Conservation (phyloP, 2,329 filamentous ascomycete species). For the Trichoderma simmonsii region DNA sequence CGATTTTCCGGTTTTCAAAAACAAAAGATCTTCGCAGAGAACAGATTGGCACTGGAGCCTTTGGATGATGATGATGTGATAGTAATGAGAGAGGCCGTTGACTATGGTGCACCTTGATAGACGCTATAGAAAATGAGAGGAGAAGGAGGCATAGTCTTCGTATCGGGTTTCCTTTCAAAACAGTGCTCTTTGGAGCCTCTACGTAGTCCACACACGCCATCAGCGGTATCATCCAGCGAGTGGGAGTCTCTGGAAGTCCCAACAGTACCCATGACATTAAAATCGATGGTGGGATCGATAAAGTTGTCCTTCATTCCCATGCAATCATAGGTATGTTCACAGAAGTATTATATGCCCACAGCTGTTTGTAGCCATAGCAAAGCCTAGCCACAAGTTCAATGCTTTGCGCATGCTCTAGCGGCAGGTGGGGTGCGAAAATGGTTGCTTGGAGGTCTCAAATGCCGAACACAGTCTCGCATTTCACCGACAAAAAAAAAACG, state of each 20-base stretch:
- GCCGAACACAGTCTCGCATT: not conserved
- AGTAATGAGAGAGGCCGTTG: not conserved
- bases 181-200: not conserved
- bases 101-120: not conserved
- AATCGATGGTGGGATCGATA: not conserved
- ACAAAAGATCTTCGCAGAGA: not conserved
- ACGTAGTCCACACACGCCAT: not conserved
- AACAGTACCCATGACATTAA: not conserved
- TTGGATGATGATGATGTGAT: not conserved
- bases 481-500: not conserved
- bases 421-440: not conserved
- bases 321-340: not conserved
- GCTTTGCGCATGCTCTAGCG: not conserved
- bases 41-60: not conserved
- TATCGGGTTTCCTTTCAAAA: not conserved
- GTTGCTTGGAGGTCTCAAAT: not conserved
- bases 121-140: not conserved
- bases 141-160: not conserved
- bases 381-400: not conserved
- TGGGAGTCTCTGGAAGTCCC: not conserved
- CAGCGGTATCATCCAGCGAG: not conserved
- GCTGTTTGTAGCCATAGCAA: slow-evolving; percentile 25
- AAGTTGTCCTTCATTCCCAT: not conserved
- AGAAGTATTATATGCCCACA: not conserved
- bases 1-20: not conserved